Evolutionary conservation across 257 asterid genomes (phyloP), one percentile per base, ranked within the genome.

Genomic region (Solanum bulbocastanum): DNA sequence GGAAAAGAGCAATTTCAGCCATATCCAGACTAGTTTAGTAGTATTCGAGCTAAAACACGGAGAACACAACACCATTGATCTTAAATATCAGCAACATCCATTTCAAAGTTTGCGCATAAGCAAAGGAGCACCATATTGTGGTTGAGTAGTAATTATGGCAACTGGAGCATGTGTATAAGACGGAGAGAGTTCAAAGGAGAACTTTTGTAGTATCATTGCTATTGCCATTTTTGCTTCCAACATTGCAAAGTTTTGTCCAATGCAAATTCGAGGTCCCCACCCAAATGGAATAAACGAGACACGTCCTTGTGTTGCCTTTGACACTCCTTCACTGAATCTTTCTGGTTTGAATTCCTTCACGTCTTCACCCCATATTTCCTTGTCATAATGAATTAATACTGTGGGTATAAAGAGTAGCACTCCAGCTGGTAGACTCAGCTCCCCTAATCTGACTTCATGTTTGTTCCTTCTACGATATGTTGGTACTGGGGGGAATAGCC

Each of bases 191-290:
- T 91, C 85, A 13, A 91, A 89, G 60, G 89, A 83, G 62, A 89
- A 91, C 2, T 84, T 76, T 33, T 88, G 91, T 18, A 91, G 88
- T 66, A 91, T 86, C 90, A 89, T 91, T 40, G 91, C 83, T 82
- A 89, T 16, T 3, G 91, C 88, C 83, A 91, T 5, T 87, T 88
- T 91, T 25, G 89, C 91, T 85, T 89, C 93, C 44, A 91, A 9
- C 90, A 89, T 81, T 6, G 93, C 83, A 33, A 89, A 91, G 84
- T 89, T 87, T 33, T 88, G 90, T 22, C 93, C 93, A 4, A 91
- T 89, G 37, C 93, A 91, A 23, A 88, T 60, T n/a, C 90, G 76
- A 22, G 93, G 93, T 14, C 91, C 93, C 91, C 93, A 37, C 11
- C 89, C 39, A 84, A 89, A 91, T 62, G 93, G 93, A 35, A 91